Evolutionary conservation across 164 flowering plant species (phyloP).

Genomic region (Aristolochia fimbriata): DNA sequence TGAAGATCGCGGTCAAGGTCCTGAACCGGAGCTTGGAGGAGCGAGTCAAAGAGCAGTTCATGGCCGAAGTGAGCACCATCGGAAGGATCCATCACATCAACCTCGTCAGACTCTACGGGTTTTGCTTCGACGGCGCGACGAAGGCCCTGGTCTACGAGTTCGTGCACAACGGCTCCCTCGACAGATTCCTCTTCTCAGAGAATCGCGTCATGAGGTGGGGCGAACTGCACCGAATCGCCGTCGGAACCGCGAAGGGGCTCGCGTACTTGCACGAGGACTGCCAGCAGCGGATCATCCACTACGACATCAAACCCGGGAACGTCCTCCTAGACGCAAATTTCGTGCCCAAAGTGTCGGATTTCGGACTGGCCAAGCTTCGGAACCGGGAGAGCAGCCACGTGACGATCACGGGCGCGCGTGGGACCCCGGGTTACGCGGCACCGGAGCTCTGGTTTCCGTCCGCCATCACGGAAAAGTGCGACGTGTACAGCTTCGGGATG

Average conservation of each 20-base stretch:
- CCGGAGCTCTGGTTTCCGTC: conserved; percentile 8
- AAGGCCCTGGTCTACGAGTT: conserved; percentile 27
- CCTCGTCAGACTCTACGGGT: conserved; percentile 25
- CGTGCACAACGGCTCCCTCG: conserved; percentile 29
- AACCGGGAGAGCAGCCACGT: conserved; percentile 12
- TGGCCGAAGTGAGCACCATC: conserved; percentile 29
- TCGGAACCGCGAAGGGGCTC: conserved; percentile 25
- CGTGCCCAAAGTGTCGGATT: conserved; percentile 28
- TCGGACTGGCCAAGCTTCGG: conserved; percentile 23
- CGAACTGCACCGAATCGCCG: conserved; percentile 17
- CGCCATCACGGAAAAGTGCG: conserved; percentile 1
- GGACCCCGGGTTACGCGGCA: conserved; percentile 26
- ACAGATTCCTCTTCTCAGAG: conserved; percentile 12
- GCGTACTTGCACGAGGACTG: conserved; percentile 30
- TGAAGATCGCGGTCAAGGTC: conserved; percentile 17
- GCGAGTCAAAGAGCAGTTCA: conserved; percentile 23
- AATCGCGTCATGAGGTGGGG: conserved; percentile 2
- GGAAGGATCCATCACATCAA: conserved; percentile 26
- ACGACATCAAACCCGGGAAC: conserved; percentile 30
- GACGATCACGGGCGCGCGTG: conserved; percentile 13
- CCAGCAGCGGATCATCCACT: conserved; percentile 22
- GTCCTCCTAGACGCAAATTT: conserved; percentile 17
- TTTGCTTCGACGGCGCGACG: conserved; percentile 14
- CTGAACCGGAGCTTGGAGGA: conserved; percentile 10
- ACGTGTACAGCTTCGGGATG: conserved; percentile 3